A percentile compares a stretch with the other conserved stretches of the same genome.
phyloP scores from a whole-genome alignment of 495 filamentous ascomycete species.

The Astrothelium macrocarpum region DNA sequence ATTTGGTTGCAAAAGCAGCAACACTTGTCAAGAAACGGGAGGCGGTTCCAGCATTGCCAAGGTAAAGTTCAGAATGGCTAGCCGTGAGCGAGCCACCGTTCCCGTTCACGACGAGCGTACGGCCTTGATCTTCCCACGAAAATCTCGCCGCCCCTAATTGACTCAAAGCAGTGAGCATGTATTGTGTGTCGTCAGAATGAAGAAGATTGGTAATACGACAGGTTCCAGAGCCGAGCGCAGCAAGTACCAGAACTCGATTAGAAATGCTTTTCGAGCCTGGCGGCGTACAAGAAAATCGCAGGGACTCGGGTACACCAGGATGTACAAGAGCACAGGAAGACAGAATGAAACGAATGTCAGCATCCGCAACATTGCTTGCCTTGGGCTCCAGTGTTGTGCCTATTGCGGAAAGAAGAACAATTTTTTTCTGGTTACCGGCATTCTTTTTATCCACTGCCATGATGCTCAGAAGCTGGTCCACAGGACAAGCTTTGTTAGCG shows the following conservation, averaged over 20 bases:
- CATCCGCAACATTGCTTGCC: conserved; percentile 80
- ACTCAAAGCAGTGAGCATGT: conserved; percentile 84
- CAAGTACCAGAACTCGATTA: conserved; percentile 86
- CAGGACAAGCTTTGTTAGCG: conserved; percentile 80
- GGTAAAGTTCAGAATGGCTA: conserved; percentile 66
- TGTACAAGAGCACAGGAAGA: conserved; percentile 67
- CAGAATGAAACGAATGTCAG: conserved; percentile 73
- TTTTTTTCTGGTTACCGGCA: conserved; percentile 87
- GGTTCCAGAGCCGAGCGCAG: conserved; percentile 77
- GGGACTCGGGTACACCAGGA: conserved; percentile 52
- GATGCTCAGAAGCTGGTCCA: conserved; percentile 75
- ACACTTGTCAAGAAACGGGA: conserved; percentile 93
- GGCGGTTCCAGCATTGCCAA: conserved; percentile 94
- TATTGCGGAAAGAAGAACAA: conserved; percentile 89
- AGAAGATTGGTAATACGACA: conserved; percentile 86
- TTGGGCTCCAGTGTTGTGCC: conserved; percentile 76
- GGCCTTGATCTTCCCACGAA: conserved; percentile 87
- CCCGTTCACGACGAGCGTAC: conserved; percentile 79
- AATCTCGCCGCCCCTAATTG: conserved; percentile 82
- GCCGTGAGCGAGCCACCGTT: conserved; percentile 79
- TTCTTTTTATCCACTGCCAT: conserved; percentile 99
- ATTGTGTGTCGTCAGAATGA: conserved; percentile 94
- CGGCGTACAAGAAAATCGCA: conserved; percentile 67
- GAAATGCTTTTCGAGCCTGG: conserved; percentile 98
- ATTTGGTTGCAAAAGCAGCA: conserved; percentile 67